Base-by-base conservation (phyloP, 192 early-diverging fungal genomes). In the Glomus cerebriforme region DNA sequence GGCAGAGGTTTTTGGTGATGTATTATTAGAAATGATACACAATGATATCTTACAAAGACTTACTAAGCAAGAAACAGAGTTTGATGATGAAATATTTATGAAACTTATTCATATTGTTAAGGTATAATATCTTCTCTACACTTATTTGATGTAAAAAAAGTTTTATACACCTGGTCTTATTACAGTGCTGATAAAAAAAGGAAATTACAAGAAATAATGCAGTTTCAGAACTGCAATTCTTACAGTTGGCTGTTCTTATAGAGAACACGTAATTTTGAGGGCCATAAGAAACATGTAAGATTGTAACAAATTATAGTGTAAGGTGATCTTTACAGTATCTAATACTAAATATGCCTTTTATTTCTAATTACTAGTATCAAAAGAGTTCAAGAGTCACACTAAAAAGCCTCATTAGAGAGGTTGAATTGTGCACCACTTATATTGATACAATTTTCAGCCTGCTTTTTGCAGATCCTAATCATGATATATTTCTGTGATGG, bases 361-460 rank as follows among this genome's bases (percentile, higher is more conserved):
- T 24, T 69, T 43, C 67, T 29, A 43, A n/a, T 69, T 43, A 69
- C 24, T 69, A 69, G 67, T 26, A 69, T 69, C 37, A n/a, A 69
- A 74, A 74, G 26, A 35, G 58, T 74, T 32, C 31, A 76, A 76
- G 59, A 39, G 0, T 27, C 0, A 47, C 60, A 26, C 43, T 76
- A 64, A 76, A 76, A 76, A 63, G 58, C 35, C n/a, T n/a, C n/a
- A 45, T 81, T 37, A 60, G 80, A 27, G 75, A 77, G 64, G 45
- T 59, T 19, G 75, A 81, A 58, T 45, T 81, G 17, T 81, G 45
- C 31, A 77, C 69, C 7, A 81, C 62, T 31, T 81, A 81, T 31
- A 72, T 81, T 22, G 69, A 81, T 62, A 67, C 80, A 29, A 27
- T 77, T 37, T 24, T 75, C 27, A 59, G 66, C 37, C 47, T 73